Conservation (phyloP, 2,329 filamentous ascomycete genomes). For the Fusarium lyarnte region DNA sequence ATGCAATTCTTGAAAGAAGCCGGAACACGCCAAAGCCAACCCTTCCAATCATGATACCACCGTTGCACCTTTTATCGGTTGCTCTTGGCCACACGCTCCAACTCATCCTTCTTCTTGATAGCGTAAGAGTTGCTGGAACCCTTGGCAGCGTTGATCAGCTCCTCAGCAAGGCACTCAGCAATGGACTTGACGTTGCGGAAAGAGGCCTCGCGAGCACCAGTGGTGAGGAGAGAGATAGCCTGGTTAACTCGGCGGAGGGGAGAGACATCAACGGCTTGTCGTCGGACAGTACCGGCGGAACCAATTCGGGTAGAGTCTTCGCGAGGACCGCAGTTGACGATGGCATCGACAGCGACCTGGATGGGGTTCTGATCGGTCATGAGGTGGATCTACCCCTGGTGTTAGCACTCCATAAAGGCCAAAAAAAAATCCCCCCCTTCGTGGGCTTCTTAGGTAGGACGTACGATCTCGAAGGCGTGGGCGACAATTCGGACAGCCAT, state of each 20-base stretch:
- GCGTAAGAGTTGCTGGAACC: conserved; percentile 99
- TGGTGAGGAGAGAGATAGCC: conserved; percentile 98
- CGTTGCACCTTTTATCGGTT: conserved; percentile 85
- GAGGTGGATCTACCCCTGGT: conserved; percentile 84
- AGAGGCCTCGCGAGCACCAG: conserved; percentile 96
- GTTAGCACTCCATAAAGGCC: conserved; percentile 43
- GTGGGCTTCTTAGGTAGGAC: conserved; percentile 52
- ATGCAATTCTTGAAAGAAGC: conserved; percentile 59
- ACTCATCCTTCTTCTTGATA: conserved; percentile 99
- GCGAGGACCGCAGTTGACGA: conserved; percentile 99
- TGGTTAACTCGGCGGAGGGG: conserved; percentile 99
- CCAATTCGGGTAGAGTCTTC: conserved; percentile 99
- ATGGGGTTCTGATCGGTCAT: conserved; percentile 99
- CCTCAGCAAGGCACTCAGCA: conserved; percentile 98
- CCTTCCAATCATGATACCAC: conserved; percentile 50
- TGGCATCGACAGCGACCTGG: conserved; percentile 98
- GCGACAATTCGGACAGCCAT: conserved; percentile 99
- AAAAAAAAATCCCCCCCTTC: neutral
- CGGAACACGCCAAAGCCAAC: conserved; percentile 57
- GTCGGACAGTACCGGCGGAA: conserved; percentile 98
- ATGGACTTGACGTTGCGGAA: conserved; percentile 99
- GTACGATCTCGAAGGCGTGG: conserved; percentile 99
- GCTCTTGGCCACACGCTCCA: conserved; percentile 99
- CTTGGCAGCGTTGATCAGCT: conserved; percentile 99
- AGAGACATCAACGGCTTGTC: conserved; percentile 99